Evolutionary conservation across 1,284 basidiomycete genomes (phyloP).

Genomic region (Microbotryomycetes sp.): DNA sequence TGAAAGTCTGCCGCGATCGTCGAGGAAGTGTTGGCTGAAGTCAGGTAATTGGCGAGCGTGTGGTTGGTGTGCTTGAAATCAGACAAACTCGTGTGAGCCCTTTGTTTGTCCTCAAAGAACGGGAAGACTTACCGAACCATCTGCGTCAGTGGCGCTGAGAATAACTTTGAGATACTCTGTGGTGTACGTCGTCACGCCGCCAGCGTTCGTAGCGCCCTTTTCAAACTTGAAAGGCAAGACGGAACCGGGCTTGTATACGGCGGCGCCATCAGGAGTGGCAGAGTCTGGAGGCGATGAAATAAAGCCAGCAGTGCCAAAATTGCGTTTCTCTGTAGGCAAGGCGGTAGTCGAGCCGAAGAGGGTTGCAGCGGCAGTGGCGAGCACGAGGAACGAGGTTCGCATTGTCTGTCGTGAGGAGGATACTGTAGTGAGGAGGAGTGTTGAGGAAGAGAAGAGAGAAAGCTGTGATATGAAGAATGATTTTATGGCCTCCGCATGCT

Average conservation of each 20-base stretch:
- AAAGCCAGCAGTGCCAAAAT: not conserved
- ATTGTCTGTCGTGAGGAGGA: not conserved
- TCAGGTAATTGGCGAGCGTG: not conserved
- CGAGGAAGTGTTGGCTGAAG: not conserved
- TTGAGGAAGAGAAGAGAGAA: conserved; percentile 3
- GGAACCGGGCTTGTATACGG: not conserved
- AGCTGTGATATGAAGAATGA: no score
- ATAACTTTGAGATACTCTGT: not conserved
- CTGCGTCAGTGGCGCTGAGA: not conserved
- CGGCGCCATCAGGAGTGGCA: not conserved
- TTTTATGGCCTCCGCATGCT: no score
- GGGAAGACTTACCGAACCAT: not conserved
- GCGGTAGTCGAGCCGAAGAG: not conserved
- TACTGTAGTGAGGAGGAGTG: not conserved
- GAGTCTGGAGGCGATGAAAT: not conserved
- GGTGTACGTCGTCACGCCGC: not conserved
- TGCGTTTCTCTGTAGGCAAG: not conserved
- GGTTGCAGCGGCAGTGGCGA: not conserved
- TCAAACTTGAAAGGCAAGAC: not conserved
- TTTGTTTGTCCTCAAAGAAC: not conserved
- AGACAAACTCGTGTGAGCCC: not conserved
- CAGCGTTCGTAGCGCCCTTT: not conserved
- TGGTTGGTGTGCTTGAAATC: not conserved
- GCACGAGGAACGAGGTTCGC: not conserved
- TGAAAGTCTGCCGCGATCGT: not conserved